These are phyloP conservation scores for Lachnellula cervina DNA, from an alignment of 2,329 filamentous ascomycete genomes.

Conservation along the genomic window DNA sequence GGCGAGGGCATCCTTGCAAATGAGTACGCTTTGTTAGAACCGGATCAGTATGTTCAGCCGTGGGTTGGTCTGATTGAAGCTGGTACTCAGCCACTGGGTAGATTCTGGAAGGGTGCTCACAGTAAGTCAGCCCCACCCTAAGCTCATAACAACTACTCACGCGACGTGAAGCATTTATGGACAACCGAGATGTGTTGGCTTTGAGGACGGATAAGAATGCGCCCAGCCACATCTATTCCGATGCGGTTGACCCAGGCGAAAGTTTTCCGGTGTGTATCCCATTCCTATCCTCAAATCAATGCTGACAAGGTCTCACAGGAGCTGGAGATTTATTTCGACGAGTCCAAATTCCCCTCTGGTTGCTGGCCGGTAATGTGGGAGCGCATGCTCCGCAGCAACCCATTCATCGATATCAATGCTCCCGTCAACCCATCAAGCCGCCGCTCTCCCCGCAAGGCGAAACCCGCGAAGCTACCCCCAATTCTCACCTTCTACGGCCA, in stretches of 20 bases:
- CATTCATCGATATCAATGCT: constrained; percentile 13
- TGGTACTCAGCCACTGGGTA: constrained; percentile 35
- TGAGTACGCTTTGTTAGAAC: constrained; percentile 33
- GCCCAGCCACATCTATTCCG: constrained; percentile 11
- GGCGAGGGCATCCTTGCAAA: constrained; percentile 35
- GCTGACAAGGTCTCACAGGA: constrained; percentile 17
- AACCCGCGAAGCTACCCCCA: constrained; percentile 6
- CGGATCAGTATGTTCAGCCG: constrained; percentile 36
- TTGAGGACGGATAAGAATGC: constrained; percentile 13
- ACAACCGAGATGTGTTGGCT: constrained; percentile 15
- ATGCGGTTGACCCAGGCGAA: constrained; percentile 19
- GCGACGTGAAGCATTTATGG: constrained; percentile 16
- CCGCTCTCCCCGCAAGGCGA: constrained; percentile 4
- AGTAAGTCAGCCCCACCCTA: constrained; percentile 25
- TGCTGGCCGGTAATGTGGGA: constrained; percentile 25
- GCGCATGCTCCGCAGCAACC: constrained; percentile 18
- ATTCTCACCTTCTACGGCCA: constrained; percentile 31
- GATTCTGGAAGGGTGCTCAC: constrained; percentile 47
- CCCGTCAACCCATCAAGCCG: background rate
- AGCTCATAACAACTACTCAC: constrained; percentile 3
- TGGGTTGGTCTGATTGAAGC: constrained; percentile 36
- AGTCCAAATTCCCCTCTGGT: constrained; percentile 9
- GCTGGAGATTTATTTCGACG: constrained; percentile 26
- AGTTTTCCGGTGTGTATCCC: constrained; percentile 20
- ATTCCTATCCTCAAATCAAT: background rate